Evolutionary conservation across 441 rosid genomes (phyloP), one percentile per base, ranked within the genome.

Genomic region (Populus hybrid): DNA sequence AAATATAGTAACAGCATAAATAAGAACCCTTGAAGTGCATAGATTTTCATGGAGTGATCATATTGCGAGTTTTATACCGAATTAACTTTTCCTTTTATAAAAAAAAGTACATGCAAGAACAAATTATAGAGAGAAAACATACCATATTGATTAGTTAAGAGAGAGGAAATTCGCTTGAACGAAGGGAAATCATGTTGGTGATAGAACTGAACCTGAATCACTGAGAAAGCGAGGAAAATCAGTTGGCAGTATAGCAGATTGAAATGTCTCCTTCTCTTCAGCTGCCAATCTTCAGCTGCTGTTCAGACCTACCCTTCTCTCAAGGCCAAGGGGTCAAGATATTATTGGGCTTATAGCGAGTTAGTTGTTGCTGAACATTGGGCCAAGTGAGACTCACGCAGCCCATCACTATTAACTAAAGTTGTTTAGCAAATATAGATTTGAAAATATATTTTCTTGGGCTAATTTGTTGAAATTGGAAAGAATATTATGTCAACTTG

Each of bases 221-320:
- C 31, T 3, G 20, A 4, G n/a, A 50, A 3, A 29, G 31, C 31
- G 59, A 50, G 1, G 6, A 53, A 53, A 18, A 16, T 20, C n/a
- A 29, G 21, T 0, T 53, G n/a, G 61, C n/a, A 50, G 31, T 29
- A 3, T 33, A 31, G 70, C 3, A n/a, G 45, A n/a, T 35, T 7
- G 2, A 70, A 16, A 1, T 20, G 23, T 20, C 24, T 50, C 35
- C 24, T 35, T 64, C 31, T 74, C 23, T 8, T 29, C 14, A 75
- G 21, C 82, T 73, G 73, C 82, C 69, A 64, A 56, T 76, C 74
- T 67, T 79, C 79, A 79, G 64, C 82, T 66, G 77, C 70, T 66
- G 42, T 80, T 84, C 85, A 59, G 31, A 78, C 83, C 87, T 75
- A 80, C 74, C 75, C 23, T 78, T 80, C 82, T 45, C 56, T 45